Evolutionary conservation across 495 filamentous ascomycete genomes (phyloP), one percentile per base, ranked within the genome.

Genomic region (Podospora bellae-mahoneyi): DNA sequence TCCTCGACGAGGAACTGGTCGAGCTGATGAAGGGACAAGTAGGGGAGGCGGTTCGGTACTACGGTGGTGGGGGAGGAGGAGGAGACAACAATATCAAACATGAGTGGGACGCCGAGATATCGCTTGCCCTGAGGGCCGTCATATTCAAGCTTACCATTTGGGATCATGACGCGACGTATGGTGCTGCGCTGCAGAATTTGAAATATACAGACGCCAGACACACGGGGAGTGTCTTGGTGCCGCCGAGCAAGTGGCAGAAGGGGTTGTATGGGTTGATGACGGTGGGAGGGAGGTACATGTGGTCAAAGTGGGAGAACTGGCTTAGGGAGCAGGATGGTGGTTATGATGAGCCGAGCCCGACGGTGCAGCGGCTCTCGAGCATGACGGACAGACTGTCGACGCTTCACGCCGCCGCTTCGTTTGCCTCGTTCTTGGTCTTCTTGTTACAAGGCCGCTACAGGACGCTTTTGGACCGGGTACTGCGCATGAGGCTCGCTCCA

Each of bases 111-210:
- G 83, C 92, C 57, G 95, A 98, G 78, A 94, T 98, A 58, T 83
- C 89, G 64, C 82, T 97, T 23, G 84, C 81, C 0, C 83, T 99
- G 64, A 86, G 96, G 15, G 86, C 89, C 6, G 82, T 93, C 2
- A 82, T 99, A 18, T 99, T 96, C 83, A 98, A 98, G 77, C 85
- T 99, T 68, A 91, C 91, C 1, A 91, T 98, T 62, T 99, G 95
- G 95, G 94, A 98, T 76, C 91, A 97, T 76, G 80, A 97, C 79
- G 90, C 96, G 20, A 94, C 91, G 0, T 99, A 99, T 76, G 95
- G 95, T 66, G 96, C 96, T 18, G 89, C 91, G 4, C 81, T 99
- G 32, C 95, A 98, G 74, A 95, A 95, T 67, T 86, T 98, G 9
- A 88, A 88, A 72, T 97, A 96, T 74, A 90, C 89, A 26, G 95